Evolutionary conservation across 108 stramenopile genomes (phyloP).

Genomic region (Cylindrotheca closterium): DNA sequence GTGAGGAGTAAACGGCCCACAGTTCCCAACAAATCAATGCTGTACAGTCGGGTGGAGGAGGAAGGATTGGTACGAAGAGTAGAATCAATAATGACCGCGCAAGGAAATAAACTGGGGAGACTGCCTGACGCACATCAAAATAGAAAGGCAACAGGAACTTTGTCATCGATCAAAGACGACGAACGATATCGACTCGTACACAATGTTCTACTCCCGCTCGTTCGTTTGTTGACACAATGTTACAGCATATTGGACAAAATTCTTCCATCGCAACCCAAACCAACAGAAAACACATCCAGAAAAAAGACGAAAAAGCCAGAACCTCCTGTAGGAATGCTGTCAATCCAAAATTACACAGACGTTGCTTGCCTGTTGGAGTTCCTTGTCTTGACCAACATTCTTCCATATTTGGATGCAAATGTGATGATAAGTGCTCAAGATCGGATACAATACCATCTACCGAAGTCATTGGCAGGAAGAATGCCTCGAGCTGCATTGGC

Average conservation of each 20-base stretch:
- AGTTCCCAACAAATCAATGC: not conserved
- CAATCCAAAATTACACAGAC: slow-evolving; percentile 82
- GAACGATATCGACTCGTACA: not conserved
- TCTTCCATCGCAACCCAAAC: not conserved
- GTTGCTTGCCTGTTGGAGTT: slow-evolving; percentile 78
- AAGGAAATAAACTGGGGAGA: not conserved
- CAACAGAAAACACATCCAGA: not conserved
- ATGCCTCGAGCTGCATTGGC: slow-evolving; percentile 42
- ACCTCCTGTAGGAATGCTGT: slow-evolving; percentile 74
- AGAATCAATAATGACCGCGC: not conserved
- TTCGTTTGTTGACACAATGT: slow-evolving; percentile 4
- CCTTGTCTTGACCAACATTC: slow-evolving; percentile 49
- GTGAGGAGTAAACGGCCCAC: not conserved
- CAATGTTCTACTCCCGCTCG: slow-evolving; percentile 9
- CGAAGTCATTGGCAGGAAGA: slow-evolving; percentile 76
- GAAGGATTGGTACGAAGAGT: not conserved
- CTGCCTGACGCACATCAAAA: no score
- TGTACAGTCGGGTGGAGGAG: not conserved
- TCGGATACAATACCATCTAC: slow-evolving; percentile 38
- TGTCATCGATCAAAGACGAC: no score
- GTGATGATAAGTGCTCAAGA: slow-evolving; percentile 34
- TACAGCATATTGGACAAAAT: slow-evolving; percentile 17
- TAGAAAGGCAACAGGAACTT: no score
- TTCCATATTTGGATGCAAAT: slow-evolving; percentile 53
- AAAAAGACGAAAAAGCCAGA: slow-evolving; percentile 42